Evolutionary conservation across 495 filamentous ascomycete species (phyloP), one percentile per base, ranked within the genome.

Genomic region (Clavariopsis aquatica): DNA sequence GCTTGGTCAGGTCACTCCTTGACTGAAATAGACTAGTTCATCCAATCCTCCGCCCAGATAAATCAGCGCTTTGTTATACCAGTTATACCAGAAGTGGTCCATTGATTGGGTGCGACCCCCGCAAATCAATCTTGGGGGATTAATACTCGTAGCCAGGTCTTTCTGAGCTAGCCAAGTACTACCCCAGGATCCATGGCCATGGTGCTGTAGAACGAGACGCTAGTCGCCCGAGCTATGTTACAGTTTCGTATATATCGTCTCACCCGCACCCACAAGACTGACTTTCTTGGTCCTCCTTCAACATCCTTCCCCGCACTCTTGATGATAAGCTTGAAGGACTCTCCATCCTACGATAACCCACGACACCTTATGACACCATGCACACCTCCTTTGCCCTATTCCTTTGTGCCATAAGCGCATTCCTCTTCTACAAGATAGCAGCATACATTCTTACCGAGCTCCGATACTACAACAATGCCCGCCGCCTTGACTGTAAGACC

Each of bases 401-500:
- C 38, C 46, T 68, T 9, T 64, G 61, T 27, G 51, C 41, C 20
- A 4, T 62, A 13, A 22, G 15, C 13, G 17, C 59, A 15, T 57
- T 51, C 41, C n/a, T 65, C 10, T 9, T 69, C 23, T 71, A 65
- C 59, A 34, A 60, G 19, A 24, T 69, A 12, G 31, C 41, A 12
- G 24, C 47, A 19, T 49, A 17, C 27, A 17, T 69, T 52, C 8
- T 57, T 19, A 51, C 22, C 10, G 62, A 57, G 22, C 57, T 41
- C 27, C 56, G 52, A 15, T 57, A 71, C 59, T 26, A 45, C 27
- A 26, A 58, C 12, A 46, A 59, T 23, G 70, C 65, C 2, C 69
- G 61, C 23, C 36, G 69, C 49, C 57, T 71, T 5, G 58, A 60
- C 29, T 75, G 73, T 58, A 60, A 62, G 46, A 61, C 23, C 36